Evolutionary conservation across 306 rosid species (phyloP), one percentile per base, ranked within the genome.

Genomic region (Prunus persica): DNA sequence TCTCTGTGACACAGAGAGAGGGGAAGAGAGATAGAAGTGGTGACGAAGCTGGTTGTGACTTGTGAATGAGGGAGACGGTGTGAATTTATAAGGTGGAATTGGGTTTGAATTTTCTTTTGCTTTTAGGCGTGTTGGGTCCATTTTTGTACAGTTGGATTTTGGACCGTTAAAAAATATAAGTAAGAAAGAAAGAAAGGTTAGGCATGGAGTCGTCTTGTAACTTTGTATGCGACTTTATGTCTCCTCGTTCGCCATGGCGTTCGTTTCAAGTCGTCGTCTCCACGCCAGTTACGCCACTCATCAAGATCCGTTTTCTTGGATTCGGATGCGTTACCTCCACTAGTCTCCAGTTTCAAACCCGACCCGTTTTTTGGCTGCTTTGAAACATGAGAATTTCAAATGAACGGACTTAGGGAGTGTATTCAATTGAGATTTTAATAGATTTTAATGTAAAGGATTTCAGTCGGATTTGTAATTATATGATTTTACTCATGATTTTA

Each of bases 211-310:
- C 5, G 2, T 9, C 9, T 22, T 61, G 54, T 9, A 55, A 63
- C 11, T 63, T 63, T 58, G 9, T 4, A 47, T 15, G 76, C 78
- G 76, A 82, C 75, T 75, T 41, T 52, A 5, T 65, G 49, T 34
- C 41, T 8, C 11, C 38, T 15, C 13, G 11, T 25, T 18, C 14
- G 16, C 15, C 24, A 11, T 19, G 27, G 71, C 43, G 45, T 22
- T 13, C 7, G 43, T 43, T 27, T 71, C 27, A 41, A 25, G 61
- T 28, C 41, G 82, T 46, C 55, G 67, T 63, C 1, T 66, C 69
- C 78, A 50, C 84, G 89, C 76, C 82, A 83, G 84, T 88, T 84
- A 81, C 89, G 89, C 82, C 89, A 67, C 67, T 49, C 4, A 30
- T 73, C 73, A 22, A 46, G 62, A 69, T 20, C 51, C 50, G 2